Evolutionary conservation across 371 early-diverging fungal species (phyloP).

Genomic region (Mucor irregularis): DNA sequence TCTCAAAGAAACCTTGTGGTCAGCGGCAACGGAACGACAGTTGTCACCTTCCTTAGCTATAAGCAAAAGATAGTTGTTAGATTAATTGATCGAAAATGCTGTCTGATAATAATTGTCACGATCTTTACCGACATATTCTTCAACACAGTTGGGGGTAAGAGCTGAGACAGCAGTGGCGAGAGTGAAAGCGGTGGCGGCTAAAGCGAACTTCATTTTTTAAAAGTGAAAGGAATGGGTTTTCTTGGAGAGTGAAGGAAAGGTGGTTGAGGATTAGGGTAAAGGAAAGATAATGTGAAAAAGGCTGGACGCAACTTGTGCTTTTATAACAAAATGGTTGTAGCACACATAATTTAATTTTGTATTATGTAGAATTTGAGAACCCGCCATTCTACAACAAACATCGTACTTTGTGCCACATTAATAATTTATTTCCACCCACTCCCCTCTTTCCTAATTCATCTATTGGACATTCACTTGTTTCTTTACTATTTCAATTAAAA

Average conservation of each 20-base stretch:
- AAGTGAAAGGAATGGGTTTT: slow-evolving; percentile 29
- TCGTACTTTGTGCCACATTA: slow-evolving; percentile 17
- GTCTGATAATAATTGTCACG: background rate
- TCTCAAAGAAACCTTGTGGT: background rate
- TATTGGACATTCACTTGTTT: background rate
- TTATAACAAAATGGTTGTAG: slow-evolving; percentile 5
- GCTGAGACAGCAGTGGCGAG: slow-evolving; percentile 21
- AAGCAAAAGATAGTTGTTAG: background rate
- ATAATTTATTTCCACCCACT: slow-evolving; percentile 12
- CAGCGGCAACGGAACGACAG: slow-evolving; percentile 14
- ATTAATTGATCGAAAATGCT: background rate
- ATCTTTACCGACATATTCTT: slow-evolving; percentile 20
- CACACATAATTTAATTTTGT: background rate
- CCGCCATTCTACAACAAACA: background rate
- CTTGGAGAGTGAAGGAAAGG: slow-evolving; percentile 3
- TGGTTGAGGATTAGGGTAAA: background rate
- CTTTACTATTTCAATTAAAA: too few species aligned
- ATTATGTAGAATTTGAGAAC: background rate
- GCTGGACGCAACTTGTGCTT: background rate
- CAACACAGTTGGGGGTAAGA: slow-evolving; percentile 2
- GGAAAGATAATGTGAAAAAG: background rate
- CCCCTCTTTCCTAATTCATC: slow-evolving; percentile 19
- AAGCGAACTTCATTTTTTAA: slow-evolving; percentile 29
- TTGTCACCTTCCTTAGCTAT: slow-evolving; percentile 20
- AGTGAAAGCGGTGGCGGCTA: slow-evolving; percentile 24